Base-by-base conservation (phyloP, 345 rosid species). In the Eucalyptus viminalis region DNA sequence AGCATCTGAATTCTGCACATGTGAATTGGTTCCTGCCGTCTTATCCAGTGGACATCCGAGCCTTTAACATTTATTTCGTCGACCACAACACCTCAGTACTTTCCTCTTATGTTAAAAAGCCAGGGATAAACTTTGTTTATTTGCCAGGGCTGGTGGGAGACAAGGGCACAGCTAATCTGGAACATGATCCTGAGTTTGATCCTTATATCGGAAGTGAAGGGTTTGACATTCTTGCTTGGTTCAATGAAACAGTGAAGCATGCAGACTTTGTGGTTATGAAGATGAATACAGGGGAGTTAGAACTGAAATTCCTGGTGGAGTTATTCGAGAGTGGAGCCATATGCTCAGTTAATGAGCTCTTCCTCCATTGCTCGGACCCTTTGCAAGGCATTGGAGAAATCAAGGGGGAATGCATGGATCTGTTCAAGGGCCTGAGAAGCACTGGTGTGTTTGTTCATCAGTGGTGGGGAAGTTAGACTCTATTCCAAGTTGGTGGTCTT, bases 391-490 rank as follows among this genome's bases (percentile, higher is more conserved):
- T 90, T 8, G 91, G 92, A 86, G 81, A 86, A 49, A 65, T n/a
- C 4, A 83, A 86, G 29, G 94, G 91, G 34, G 95, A 91, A 56
- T 97, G 99, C 91, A 69, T 90, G 50, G 91, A 94, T 58, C 92
- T 96, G 90, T 87, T 94, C 89, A 91, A 91, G 92, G 94, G 95
- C 90, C 96, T 97, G 65, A 92, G 99, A 90, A 92, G 92, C 90
- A 91, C 89, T 17, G 99, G 98, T 54, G 93, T 96, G 89, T 97
- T 92, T 93, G 99, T 94, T 47, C 99, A 96, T 93, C 99, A 97
- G 17, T 96, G 99, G 99, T 95, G 96, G 96, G 96, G 91, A 65
- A 90, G 93, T 67, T 96, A 90, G 88, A 72, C 50, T 27, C 40
- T 72, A 25, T 62, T 34, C 80, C n/a, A 29, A 15, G 24, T 65